Percentiles rank a stretch among this genome's conserved stretches.
Conservation (phyloP, 2,329 filamentous ascomycete species). For the Penicillium glabrum region DNA sequence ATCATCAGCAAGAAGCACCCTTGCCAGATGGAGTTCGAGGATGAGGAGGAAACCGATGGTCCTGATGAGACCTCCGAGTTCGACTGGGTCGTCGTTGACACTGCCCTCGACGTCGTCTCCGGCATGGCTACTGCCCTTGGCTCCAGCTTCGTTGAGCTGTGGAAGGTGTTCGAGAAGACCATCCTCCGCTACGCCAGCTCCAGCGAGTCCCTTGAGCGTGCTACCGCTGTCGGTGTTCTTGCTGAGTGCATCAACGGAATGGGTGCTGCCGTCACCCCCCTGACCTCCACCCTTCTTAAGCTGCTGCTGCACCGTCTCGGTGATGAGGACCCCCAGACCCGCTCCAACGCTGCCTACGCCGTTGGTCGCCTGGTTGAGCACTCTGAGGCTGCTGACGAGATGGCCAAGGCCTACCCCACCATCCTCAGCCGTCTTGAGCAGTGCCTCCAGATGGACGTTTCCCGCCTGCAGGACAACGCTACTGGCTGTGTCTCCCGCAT, state of each 20-base stretch:
- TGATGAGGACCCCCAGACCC: conserved; percentile 87
- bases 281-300: conserved; percentile 74
- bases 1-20: conserved; percentile 89
- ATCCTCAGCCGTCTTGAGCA: conserved; percentile 87
- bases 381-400: conserved; percentile 71
- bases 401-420: conserved; percentile 71
- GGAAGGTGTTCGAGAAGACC: conserved; percentile 94
- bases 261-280: conserved; percentile 75
- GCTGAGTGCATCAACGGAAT: conserved; percentile 88
- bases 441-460: conserved; percentile 72
- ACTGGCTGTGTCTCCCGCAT: conserved; percentile 88
- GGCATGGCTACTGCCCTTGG: conserved; percentile 82
- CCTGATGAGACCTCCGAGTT: conserved; percentile 86
- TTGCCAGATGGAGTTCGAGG: conserved; percentile 86
- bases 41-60: conserved; percentile 74
- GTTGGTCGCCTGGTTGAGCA: conserved; percentile 80
- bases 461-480: conserved; percentile 87
- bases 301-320: conserved; percentile 81
- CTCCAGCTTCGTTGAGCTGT: conserved; percentile 76
- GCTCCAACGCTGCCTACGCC: conserved; percentile 93
- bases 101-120: conserved; percentile 84
- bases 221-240: conserved; percentile 85
- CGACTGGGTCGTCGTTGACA: conserved; percentile 96
- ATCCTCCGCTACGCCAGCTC: conserved; percentile 85
- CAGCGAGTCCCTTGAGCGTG: conserved; percentile 82